Percentiles rank a stretch among this genome's conserved stretches.
phyloP scores from a whole-genome alignment of 257 asterid species.

The Plectranthus barbatus region DNA sequence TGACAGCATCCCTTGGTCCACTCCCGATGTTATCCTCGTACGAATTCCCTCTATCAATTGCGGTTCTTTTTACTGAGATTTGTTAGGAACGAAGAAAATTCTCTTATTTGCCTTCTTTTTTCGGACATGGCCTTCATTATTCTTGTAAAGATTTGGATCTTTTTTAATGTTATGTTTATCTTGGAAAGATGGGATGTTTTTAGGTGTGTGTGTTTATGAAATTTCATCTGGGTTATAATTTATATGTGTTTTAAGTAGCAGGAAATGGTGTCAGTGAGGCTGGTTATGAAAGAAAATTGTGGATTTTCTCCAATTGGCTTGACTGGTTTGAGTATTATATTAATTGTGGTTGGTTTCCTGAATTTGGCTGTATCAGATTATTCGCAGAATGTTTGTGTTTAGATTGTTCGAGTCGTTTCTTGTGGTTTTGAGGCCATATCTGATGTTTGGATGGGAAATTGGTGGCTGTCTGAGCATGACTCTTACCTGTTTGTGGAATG shows the following conservation, averaged over 20 bases:
- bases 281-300: neutral
- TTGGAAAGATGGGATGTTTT: neutral
- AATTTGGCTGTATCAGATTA: neutral
- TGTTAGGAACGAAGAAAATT: neutral
- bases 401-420: neutral
- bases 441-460: neutral
- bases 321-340: neutral
- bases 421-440: slow-evolving; percentile 1
- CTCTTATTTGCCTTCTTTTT: neutral
- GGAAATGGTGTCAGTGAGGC: slow-evolving; percentile 6
- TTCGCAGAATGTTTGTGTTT: neutral
- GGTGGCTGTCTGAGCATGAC: neutral
- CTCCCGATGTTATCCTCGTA: slow-evolving; percentile 47
- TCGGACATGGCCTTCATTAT: neutral
- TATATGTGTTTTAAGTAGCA: neutral
- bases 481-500: neutral
- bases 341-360: neutral
- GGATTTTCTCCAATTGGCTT: neutral
- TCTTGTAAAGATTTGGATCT: neutral
- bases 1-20: slow-evolving; percentile 57
- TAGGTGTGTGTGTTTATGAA: neutral
- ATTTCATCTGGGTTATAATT: neutral
- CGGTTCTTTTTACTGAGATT: neutral
- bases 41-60: neutral
- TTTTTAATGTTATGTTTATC: neutral